Evolutionary conservation across 1,139 yeast genomes (phyloP).

Genomic region (Candida sojae): DNA sequence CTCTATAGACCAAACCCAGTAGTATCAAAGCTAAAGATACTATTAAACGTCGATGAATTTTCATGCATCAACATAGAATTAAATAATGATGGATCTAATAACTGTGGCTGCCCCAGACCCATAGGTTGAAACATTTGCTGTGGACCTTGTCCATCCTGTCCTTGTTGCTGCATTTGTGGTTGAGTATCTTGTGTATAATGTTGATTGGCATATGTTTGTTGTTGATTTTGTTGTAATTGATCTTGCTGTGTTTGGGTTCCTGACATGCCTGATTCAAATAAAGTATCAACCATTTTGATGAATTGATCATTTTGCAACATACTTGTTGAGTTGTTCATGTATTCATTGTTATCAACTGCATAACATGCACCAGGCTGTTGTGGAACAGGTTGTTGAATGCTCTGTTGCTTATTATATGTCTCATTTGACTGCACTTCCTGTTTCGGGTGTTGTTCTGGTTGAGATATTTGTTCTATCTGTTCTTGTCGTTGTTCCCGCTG

Average conservation of each 20-base stretch:
- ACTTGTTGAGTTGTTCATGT: neutral
- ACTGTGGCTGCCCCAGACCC: neutral
- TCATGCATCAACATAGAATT: conserved; percentile 5
- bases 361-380: neutral
- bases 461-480: neutral
- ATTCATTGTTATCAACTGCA: neutral
- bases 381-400: neutral
- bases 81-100: conserved; percentile 2
- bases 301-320: conserved; percentile 7
- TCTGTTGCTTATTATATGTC: neutral
- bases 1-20: conserved; percentile 6
- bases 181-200: too few species aligned
- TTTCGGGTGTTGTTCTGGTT: conserved; percentile 2
- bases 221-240: neutral
- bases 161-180: neutral
- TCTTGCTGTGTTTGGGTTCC: neutral
- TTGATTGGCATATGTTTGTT: neutral
- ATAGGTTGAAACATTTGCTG: neutral
- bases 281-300: conserved; percentile 11
- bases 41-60: conserved; percentile 9
- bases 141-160: neutral
- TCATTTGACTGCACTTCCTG: neutral
- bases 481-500: neutral
- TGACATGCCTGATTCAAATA: conserved; percentile 7
- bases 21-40: conserved; percentile 12